Evolutionary conservation across 352 stramenopile species (phyloP).

Genomic region (Phytopythium aichiense): DNA sequence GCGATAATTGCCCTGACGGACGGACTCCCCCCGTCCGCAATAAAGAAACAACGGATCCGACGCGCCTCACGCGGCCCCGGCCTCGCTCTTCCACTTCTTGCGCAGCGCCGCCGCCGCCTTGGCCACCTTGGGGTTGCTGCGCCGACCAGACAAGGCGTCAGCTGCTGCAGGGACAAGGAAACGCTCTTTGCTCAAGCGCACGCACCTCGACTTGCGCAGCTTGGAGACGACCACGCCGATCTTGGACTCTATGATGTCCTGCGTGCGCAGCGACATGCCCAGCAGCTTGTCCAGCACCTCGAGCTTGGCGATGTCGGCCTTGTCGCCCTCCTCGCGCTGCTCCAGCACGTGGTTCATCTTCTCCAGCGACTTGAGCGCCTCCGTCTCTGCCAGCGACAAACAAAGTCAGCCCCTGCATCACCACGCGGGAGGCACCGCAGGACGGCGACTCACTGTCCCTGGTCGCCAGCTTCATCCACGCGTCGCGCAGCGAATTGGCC

Average conservation of each 20-base stretch:
- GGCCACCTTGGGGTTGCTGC: conserved; percentile 52
- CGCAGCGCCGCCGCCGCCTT: conserved; percentile 55
- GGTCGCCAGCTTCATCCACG: conserved; percentile 67
- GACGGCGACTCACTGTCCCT: background rate
- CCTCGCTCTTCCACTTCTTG: conserved; percentile 79
- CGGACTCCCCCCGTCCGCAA: too few species aligned
- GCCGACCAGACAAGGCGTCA: conserved; percentile 15
- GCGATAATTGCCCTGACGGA: too few species aligned
- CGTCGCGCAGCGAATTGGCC: conserved; percentile 57
- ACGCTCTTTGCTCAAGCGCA: background rate
- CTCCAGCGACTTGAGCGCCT: conserved; percentile 43
- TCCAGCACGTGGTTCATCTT: conserved; percentile 51
- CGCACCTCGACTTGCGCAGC: conserved; percentile 69
- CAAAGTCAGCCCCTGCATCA: too few species aligned
- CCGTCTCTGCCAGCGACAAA: conserved; percentile 7
- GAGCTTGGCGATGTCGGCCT: conserved; percentile 31
- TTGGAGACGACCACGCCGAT: conserved; percentile 72
- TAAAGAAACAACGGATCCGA: too few species aligned
- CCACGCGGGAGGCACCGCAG: too few species aligned
- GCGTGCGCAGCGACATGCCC: conserved; percentile 56
- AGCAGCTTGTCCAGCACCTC: conserved; percentile 51
- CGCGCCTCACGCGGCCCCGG: conserved; percentile 12
- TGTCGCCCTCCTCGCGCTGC: conserved; percentile 30
- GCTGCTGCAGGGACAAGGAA: too few species aligned
- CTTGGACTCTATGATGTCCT: conserved; percentile 81